Base-by-base conservation (phyloP, 805 yeast species). In the Cyberlindnera maritima region DNA sequence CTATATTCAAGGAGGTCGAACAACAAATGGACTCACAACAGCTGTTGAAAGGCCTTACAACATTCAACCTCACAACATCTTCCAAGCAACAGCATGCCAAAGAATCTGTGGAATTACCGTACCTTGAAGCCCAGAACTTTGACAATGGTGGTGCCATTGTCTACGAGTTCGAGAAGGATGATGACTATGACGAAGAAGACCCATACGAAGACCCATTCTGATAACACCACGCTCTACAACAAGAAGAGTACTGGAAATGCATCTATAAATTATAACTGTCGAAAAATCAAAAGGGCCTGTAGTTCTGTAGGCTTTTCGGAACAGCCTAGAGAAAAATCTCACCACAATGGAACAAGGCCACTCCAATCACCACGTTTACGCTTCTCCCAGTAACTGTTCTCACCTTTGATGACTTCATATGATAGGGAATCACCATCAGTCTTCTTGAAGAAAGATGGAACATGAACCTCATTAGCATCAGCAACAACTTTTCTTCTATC, bases 101-200 rank as follows among this genome's bases (percentile, higher is more conserved):
- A 50, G 96, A 88, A 21, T 82, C 85, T 51, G 97, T 94, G 3
- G 95, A 86, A 40, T 71, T 92, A 49, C 99, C 99, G n/a, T 92
- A 74, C 64, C 69, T 92, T 71, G 87, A 85, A 54, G 98, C 98
- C 0, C 98, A 92, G 60, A 69, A 72, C 15, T 87, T 85, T 18
- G 77, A 80, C 29, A 69, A 79, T 41, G 96, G 96, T 44, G 97
- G 98, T 17, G 97, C 99, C 1, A 91, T 94, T 55, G 96, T 92
- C 4, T 92, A 92, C 61, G 94, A 94, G 61, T 94, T 83, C 62
- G 98, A 94, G 59, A 88, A 91, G 61, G 98, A 92, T 64, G 99
- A 92, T 63, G 99, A 92, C 65, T 92, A 91, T 61, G 99, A 92
- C 61, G 99, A 92, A 64, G 98, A 94, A 58, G 99, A 92, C 66